Base-by-base conservation (phyloP, 495 filamentous ascomycete genomes). In the Podospora fimiseda region DNA sequence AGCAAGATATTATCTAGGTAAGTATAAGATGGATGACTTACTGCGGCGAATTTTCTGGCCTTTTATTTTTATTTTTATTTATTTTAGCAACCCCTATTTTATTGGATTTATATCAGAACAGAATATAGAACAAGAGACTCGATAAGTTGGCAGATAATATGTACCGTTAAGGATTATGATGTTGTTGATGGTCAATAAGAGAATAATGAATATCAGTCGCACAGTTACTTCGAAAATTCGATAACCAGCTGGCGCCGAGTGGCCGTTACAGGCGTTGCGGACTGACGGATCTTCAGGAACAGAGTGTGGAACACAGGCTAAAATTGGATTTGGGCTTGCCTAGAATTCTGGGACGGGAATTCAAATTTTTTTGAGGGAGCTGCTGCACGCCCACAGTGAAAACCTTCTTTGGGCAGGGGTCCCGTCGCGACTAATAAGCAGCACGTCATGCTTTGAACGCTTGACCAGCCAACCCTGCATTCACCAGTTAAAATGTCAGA, bases 1-100 rank as follows among this genome's bases (percentile, higher is more conserved):
- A 65, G 60, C 44, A 52, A 14, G 3, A 14, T 24, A 7, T 21
- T 19, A 19, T 2, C 9, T 38, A 15, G 9, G 37, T 8, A 39
- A 20, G 44, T n/a, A 36, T 23, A 20, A 30, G 11, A 33, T 9
- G 24, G 20, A 40, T 36, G 56, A 64, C 61, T 52, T 64, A 62
- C 61, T 43, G 61, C 57, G 7, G 60, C 57, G 43, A 63, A 65
- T 53, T 62, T 65, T 57, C 63, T 64, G 33, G 59, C n/a, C n/a
- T n/a, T n/a, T n/a, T n/a, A n/a, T n/a, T n/a, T n/a, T n/a, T n/a
- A n/a, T n/a, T n/a, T n/a, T n/a, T n/a, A n/a, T n/a, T 67, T 20
- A 52, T 48, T 50, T 65, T 67, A 43, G 62, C 62, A 43, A 68
- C 63, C 27, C 44, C 44, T 23, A 47, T 47, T 15, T n/a, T n/a